Evolutionary conservation across 306 rosid genomes (phyloP).

Genomic region (Purshia tridentata): DNA sequence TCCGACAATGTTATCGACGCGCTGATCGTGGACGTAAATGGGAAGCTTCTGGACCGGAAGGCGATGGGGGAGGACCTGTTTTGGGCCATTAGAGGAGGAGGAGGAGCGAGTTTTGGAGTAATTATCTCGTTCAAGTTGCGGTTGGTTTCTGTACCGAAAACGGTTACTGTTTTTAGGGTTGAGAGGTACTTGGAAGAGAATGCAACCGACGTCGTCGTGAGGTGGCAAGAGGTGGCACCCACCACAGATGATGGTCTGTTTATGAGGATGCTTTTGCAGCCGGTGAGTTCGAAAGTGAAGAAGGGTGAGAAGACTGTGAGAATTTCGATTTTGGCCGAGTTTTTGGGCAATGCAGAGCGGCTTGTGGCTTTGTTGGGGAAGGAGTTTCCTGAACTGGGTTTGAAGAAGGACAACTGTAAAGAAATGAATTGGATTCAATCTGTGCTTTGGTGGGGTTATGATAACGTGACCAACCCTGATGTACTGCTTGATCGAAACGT

Average conservation of each 20-base stretch:
- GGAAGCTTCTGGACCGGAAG: constrained; percentile 48
- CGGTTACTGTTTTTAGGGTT: constrained; percentile 49
- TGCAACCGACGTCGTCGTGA: constrained; percentile 53
- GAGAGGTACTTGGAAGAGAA: constrained; percentile 36
- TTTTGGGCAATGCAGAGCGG: constrained; percentile 50
- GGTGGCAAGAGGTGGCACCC: constrained; percentile 70
- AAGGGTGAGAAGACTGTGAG: constrained; percentile 39
- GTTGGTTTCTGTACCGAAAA: constrained; percentile 57
- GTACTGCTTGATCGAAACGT: constrained; percentile 50
- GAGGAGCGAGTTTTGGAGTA: constrained; percentile 77
- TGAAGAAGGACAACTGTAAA: constrained; percentile 42
- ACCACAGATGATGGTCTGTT: constrained; percentile 46
- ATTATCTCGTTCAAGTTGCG: constrained; percentile 53
- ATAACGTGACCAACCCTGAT: constrained; percentile 28
- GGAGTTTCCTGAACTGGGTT: constrained; percentile 53
- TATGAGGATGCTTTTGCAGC: constrained; percentile 54
- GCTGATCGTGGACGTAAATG: constrained; percentile 55
- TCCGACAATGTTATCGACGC: constrained; percentile 70
- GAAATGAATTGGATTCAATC: constrained; percentile 72
- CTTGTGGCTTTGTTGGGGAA: constrained; percentile 45
- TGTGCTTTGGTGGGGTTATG: constrained; percentile 52
- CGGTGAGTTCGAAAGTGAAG: constrained; percentile 42
- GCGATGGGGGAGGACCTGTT: constrained; percentile 81
- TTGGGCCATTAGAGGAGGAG: constrained; percentile 86
- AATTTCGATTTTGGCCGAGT: constrained; percentile 38